Conservation (phyloP, 2,329 filamentous ascomycete species). For the Xylariaceae sp. region DNA sequence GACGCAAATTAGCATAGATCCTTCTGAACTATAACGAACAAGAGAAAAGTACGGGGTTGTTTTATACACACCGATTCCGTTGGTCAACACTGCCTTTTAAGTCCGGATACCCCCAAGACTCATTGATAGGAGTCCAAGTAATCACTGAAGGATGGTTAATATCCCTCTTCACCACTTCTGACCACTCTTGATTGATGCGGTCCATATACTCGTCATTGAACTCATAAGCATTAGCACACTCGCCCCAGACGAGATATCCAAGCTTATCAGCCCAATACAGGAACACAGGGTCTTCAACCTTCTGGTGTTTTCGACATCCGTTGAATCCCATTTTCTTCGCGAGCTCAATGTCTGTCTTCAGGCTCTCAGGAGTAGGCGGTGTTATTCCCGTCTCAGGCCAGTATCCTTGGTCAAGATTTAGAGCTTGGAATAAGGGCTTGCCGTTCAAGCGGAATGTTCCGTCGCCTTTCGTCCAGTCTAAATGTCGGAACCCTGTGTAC, state of each 20-base stretch:
- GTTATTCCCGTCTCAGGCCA: conserved; percentile 62
- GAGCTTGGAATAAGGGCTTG: conserved; percentile 57
- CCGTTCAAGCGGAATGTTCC: conserved; percentile 59
- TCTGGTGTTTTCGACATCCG: conserved; percentile 63
- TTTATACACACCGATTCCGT: too few species aligned
- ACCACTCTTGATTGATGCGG: conserved; percentile 64
- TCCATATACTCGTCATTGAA: conserved; percentile 58
- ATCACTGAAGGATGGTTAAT: conserved; percentile 65
- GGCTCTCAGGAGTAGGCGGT: conserved; percentile 45
- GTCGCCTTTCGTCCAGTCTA: conserved; percentile 58
- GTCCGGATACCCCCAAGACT: conserved; percentile 62
- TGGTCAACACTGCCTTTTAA: conserved; percentile 56
- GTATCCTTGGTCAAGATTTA: conserved; percentile 62
- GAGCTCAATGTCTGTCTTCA: conserved; percentile 53
- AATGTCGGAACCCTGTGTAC: conserved; percentile 58
- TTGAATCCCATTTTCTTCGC: conserved; percentile 62
- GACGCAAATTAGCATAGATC: too few species aligned
- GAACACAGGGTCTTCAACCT: conserved; percentile 60
- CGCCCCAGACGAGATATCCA: conserved; percentile 62
- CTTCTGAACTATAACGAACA: too few species aligned
- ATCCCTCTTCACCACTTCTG: conserved; percentile 59
- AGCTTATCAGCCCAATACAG: conserved; percentile 60
- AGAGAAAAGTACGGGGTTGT: too few species aligned
- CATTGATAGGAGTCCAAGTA: conserved; percentile 65
- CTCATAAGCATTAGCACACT: conserved; percentile 64